Percentiles rank a stretch among this genome's conserved stretches.
These are phyloP conservation scores for Halophytophthora batemanensis DNA, from an alignment of 352 stramenopile genomes.

Conservation along the genomic window DNA sequence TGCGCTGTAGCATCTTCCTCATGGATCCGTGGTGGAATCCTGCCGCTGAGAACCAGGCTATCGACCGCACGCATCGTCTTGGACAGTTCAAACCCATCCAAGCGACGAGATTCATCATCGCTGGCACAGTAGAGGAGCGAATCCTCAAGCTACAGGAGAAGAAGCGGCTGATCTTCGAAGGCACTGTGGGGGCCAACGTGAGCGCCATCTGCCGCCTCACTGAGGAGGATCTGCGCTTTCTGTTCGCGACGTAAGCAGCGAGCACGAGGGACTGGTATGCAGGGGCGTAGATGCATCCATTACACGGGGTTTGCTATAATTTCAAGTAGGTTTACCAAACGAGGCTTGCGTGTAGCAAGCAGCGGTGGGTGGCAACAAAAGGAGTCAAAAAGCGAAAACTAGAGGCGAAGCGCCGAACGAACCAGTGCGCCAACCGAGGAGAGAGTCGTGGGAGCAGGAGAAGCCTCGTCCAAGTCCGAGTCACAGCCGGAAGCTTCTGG, in stretches of 20 bases:
- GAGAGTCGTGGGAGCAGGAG: constrained; percentile 13
- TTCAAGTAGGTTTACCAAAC: constrained; percentile 18
- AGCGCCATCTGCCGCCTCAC: constrained; percentile 89
- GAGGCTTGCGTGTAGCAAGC: constrained; percentile 22
- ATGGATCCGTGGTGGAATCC: constrained; percentile 99
- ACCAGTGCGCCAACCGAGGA: constrained; percentile 25
- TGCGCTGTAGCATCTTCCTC: constrained; percentile 87
- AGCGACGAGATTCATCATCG: constrained; percentile 97
- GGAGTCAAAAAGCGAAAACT: constrained; percentile 23
- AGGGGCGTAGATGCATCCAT: constrained; percentile 16
- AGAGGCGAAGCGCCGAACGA: constrained; percentile 25
- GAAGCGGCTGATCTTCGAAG: constrained; percentile 98
- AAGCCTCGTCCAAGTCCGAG: constrained; percentile 11
- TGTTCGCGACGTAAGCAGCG: constrained; percentile 71
- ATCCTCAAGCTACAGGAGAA: constrained; percentile 97
- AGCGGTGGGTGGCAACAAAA: constrained; percentile 25
- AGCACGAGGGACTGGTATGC: neutral
- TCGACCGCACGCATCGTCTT: constrained; percentile 97
- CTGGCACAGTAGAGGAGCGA: constrained; percentile 97
- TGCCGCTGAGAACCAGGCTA: constrained; percentile 92
- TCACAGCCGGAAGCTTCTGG: constrained; percentile 9
- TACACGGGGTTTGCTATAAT: constrained; percentile 29
- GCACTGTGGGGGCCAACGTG: constrained; percentile 94
- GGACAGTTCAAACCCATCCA: constrained; percentile 97
- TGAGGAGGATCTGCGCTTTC: constrained; percentile 92